These are phyloP conservation scores for Backusella luteola DNA, from an alignment of 192 early-diverging fungal species.

Conservation along the genomic window DNA sequence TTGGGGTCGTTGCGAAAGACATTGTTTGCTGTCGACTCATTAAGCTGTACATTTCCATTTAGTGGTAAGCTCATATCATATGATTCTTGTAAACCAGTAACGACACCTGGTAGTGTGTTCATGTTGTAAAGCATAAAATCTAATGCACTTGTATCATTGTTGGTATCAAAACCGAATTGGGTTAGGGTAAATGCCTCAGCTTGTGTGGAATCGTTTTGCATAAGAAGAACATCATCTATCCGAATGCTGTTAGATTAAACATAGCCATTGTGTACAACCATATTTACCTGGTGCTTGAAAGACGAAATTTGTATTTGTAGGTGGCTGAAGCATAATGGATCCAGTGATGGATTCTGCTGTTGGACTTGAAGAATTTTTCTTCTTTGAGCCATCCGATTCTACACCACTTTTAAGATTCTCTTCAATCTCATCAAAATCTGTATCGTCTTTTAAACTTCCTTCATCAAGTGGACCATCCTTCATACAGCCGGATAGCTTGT, in stretches of 20 bases:
- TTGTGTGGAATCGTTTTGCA: not conserved
- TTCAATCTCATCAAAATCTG: not conserved
- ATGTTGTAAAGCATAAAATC: not conserved
- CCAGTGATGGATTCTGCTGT: not conserved
- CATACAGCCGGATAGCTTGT: not conserved
- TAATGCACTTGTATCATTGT: not conserved
- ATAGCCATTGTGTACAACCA: not conserved
- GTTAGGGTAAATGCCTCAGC: not conserved
- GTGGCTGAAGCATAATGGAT: not conserved
- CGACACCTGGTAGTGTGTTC: not conserved
- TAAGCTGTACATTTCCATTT: not conserved
- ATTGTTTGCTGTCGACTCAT: not conserved
- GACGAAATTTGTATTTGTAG: not conserved
- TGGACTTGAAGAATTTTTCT: not conserved
- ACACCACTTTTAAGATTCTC: not conserved
- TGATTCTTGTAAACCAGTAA: not conserved
- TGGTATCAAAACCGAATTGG: not conserved
- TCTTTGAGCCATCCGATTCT: not conserved
- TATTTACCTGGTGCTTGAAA: not conserved
- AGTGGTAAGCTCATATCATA: not conserved
- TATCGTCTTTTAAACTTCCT: not conserved
- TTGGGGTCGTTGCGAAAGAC: constrained; percentile 7
- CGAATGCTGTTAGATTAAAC: not conserved
- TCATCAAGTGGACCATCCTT: not conserved
- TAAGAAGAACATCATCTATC: not conserved